Evolutionary conservation across 2,329 filamentous ascomycete genomes (phyloP).

Genomic region (Davidsoniella australis): DNA sequence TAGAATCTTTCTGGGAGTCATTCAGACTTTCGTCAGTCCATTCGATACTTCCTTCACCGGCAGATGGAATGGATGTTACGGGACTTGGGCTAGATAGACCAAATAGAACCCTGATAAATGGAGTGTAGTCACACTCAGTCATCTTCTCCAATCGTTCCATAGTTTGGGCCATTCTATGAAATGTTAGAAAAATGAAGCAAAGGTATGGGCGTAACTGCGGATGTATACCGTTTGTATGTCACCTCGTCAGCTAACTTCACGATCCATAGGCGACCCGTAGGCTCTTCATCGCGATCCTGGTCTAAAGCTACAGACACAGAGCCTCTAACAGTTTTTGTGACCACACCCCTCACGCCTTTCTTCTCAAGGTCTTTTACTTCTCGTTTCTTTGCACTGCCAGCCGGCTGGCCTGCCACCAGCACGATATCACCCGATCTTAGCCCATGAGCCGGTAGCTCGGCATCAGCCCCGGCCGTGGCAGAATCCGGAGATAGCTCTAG

Average conservation of each 20-base stretch:
- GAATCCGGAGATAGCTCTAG: constrained; percentile 61
- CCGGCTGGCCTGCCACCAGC: constrained; percentile 55
- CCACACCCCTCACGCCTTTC: constrained; percentile 52
- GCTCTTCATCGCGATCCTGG: constrained; percentile 26
- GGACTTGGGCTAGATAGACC: constrained; percentile 37
- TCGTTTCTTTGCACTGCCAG: constrained; percentile 53
- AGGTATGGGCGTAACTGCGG: constrained; percentile 9
- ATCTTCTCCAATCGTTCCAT: constrained; percentile 45
- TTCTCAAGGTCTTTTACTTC: constrained; percentile 55
- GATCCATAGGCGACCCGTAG: constrained; percentile 39
- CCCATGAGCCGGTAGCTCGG: constrained; percentile 55
- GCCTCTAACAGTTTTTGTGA: constrained; percentile 43
- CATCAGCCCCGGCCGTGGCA: constrained; percentile 33
- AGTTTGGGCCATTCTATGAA: constrained; percentile 35
- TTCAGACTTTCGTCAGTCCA: constrained; percentile 48
- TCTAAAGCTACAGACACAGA: constrained; percentile 52
- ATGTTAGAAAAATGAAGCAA: constrained; percentile 15
- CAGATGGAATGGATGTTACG: constrained; percentile 19
- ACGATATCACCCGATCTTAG: constrained; percentile 65
- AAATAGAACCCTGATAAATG: constrained; percentile 45
- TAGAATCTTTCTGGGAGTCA: constrained; percentile 49
- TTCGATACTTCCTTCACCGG: constrained; percentile 26
- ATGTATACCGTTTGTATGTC: constrained; percentile 36
- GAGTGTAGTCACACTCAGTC: constrained; percentile 38
- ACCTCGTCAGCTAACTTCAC: constrained; percentile 54